phyloP scores from a whole-genome alignment of 1,284 basidiomycete species.

The Ustilago crameri region DNA sequence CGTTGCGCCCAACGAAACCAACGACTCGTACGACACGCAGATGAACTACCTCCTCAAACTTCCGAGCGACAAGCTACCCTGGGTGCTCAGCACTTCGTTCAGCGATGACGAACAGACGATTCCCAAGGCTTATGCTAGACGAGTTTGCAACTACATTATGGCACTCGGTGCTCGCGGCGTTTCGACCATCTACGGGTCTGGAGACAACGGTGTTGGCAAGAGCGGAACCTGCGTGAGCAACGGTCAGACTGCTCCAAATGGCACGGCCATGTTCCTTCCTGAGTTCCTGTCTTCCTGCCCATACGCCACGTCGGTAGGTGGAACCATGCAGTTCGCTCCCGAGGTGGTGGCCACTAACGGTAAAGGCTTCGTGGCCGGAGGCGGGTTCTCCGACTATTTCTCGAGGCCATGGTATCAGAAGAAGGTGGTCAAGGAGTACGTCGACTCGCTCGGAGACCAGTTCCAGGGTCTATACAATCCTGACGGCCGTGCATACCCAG shows the following conservation, averaged over 20 bases:
- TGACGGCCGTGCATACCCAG: constrained; percentile 76
- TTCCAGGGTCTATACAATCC: constrained; percentile 73
- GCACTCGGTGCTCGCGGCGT: constrained; percentile 74
- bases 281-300: constrained; percentile 77
- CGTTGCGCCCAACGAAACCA: constrained; percentile 74
- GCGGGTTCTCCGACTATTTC: constrained; percentile 79
- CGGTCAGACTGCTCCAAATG: constrained; percentile 73
- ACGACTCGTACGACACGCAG: constrained; percentile 77
- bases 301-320: constrained; percentile 74
- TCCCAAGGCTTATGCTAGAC: constrained; percentile 74
- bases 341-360: constrained; percentile 53
- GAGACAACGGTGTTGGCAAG: constrained; percentile 76
- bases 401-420: constrained; percentile 74
- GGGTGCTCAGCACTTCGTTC: constrained; percentile 74
- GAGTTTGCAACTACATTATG: constrained; percentile 76
- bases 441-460: constrained; percentile 72
- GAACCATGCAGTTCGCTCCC: constrained; percentile 71
- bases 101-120: constrained; percentile 72
- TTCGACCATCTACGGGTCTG: constrained; percentile 76
- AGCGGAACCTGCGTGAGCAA: constrained; percentile 75
- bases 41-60: constrained; percentile 73
- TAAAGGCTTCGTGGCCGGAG: constrained; percentile 74
- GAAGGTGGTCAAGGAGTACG: constrained; percentile 73
- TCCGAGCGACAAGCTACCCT: constrained; percentile 71
- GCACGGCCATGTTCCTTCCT: constrained; percentile 74